phyloP scores from a whole-genome alignment of 371 early-diverging fungal genomes.

The Fennellomyces sp. region DNA sequence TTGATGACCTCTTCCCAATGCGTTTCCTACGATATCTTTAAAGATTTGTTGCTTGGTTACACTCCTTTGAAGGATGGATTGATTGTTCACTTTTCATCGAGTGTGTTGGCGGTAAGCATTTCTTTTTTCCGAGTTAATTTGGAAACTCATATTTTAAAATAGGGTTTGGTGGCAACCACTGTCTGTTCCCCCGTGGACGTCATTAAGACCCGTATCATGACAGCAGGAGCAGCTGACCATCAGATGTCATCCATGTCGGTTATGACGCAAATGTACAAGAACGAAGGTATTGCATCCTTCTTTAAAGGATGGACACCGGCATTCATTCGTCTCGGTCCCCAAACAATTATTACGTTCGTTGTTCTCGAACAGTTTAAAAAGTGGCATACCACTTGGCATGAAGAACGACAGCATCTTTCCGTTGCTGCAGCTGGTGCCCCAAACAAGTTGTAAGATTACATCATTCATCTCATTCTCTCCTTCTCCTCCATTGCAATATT shows the following conservation, averaged over 20 bases:
- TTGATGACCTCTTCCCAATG: slow-evolving; percentile 71
- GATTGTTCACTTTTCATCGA: slow-evolving; percentile 62
- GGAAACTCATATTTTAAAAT: background rate
- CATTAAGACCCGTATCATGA: slow-evolving; percentile 77
- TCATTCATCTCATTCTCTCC: too few relatives aligned
- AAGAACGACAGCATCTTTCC: background rate
- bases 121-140: background rate
- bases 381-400: slow-evolving; percentile 37
- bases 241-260: slow-evolving; percentile 37
- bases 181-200: slow-evolving; percentile 73
- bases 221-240: slow-evolving; percentile 34
- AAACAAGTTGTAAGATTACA: background rate
- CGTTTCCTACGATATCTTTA: slow-evolving; percentile 61
- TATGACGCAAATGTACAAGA: slow-evolving; percentile 50
- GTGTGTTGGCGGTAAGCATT: slow-evolving; percentile 53
- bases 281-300: slow-evolving; percentile 66
- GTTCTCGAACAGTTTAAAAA: slow-evolving; percentile 66
- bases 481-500: too few relatives aligned
- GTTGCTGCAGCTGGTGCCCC: background rate
- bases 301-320: slow-evolving; percentile 79
- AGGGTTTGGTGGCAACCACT: slow-evolving; percentile 76
- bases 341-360: slow-evolving; percentile 71
- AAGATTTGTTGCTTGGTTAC: slow-evolving; percentile 50
- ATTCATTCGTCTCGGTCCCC: slow-evolving; percentile 67
- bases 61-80: slow-evolving; percentile 55